Base-by-base conservation (phyloP, 2,329 filamentous ascomycete genomes). In the Cyphellophora attinorum region DNA sequence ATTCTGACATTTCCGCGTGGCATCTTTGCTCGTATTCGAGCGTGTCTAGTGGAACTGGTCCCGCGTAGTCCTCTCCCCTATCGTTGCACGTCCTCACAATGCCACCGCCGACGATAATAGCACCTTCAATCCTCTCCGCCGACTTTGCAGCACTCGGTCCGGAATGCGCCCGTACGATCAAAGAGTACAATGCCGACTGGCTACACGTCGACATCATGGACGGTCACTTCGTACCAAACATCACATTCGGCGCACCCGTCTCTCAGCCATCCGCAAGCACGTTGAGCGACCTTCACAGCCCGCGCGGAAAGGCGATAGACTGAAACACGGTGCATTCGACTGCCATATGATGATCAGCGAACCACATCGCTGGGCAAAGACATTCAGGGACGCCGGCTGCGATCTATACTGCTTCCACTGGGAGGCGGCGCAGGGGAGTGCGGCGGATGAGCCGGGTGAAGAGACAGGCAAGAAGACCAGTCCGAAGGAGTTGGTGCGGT, bases 391-490 rank as follows among this genome's bases (percentile, higher is more conserved):
- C 34, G 91, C 86, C 40, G 91, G 91, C 35, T 95, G 88, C 62
- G 86, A 98, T 60, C 72, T 98, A n/a, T 98, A 98, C 70, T 96
- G 91, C 70, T 98, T 98, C 70, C 91, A 98, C 70, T 96, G 96
- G 63, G 91, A 98, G 65, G 91, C 91, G 16, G 91, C 91, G 45
- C 74, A 91, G 31, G 62, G 67, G 48, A 93, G 85, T 33, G 84
- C 82, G 28, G 85, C 83, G 21, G 86, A 88, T 51, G 85, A 88
- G 54, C 76, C 72, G 35, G 88, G 89, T 31, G 76, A 81, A 49
- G 73, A 70, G 37, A 71, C 65, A 35, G 76, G 76, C 11, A 81
- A 82, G 2, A 64, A 56, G 36, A 96, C 89, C 2, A 86, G 64
- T 52, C 89, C 91, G 4, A 79, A 77, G 53, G 84, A 89, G 49